phyloP scores from a whole-genome alignment of 345 rosid species.

The Eucalyptus grandis region DNA sequence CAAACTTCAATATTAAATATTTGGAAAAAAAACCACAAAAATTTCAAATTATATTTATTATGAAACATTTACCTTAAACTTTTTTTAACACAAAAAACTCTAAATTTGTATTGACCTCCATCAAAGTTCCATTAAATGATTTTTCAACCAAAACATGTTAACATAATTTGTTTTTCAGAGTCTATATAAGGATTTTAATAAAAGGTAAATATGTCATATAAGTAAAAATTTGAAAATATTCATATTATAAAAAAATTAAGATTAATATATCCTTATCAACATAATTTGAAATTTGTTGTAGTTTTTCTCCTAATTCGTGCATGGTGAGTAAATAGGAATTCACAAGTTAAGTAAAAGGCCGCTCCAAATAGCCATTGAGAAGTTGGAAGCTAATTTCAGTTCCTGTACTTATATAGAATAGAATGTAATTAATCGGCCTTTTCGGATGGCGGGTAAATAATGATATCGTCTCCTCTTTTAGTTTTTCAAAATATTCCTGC shows the following conservation, averaged over 20 bases:
- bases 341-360: not conserved
- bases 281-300: not conserved
- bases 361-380: not conserved
- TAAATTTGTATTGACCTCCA: no score
- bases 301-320: no score
- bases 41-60: not conserved
- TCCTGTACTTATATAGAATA: not conserved
- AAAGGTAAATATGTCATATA: rapidly evolving
- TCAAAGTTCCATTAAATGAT: no score
- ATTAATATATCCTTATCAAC: not conserved
- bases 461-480: not conserved
- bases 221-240: rapidly evolving
- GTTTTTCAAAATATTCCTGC: not conserved
- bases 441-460: not conserved
- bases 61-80: rapidly evolving
- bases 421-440: not conserved
- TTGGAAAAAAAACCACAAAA: rapidly evolving
- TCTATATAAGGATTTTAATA: no score
- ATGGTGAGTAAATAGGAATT: not conserved
- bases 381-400: not conserved
- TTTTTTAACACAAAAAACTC: no score
- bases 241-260: no score
- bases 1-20: not conserved
- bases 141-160: no score
- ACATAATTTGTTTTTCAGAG: no score